Evolutionary conservation across 73 alveolate genomes (phyloP), one percentile per base, ranked within the genome.

Genomic region (Vitrella brassicaformis): DNA sequence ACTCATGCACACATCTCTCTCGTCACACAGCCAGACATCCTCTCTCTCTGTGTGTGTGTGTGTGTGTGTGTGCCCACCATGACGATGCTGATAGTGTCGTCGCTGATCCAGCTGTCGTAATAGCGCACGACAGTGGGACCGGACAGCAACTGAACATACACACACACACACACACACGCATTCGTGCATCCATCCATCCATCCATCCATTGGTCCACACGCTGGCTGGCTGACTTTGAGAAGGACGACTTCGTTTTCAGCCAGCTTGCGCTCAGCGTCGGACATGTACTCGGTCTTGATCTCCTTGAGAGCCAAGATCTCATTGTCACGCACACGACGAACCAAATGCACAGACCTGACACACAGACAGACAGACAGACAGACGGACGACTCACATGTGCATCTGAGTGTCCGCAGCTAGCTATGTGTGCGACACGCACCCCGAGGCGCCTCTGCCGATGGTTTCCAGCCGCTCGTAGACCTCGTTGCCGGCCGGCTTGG

Each of bases 231-330:
- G 56, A 91, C 93, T 79, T 80, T 87, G 74, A 94, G 81, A 28
- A 95, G 87, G 68, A 86, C 82, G 64, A 93, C 95, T 86, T 95
- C 99, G 85, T 88, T 89, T 88, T 87, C 90, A 8, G 94, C 96
- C 68, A 84, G 78, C 70, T 85, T 71, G 69, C 86, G 80, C 67
- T 92, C 98, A 56, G 82, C 86, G 66, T 89, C 97, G 80, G 79
- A 80, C 85, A 92, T 70, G 30, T 70, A 74, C 26, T 74, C 72
- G 31, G 86, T 70, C 27, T 46, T 47, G 31, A 90, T 88, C 26
- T 75, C 66, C 78, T 90, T 90, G 46, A 79, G 75, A 26, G 94
- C 96, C 47, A 71, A 83, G 22, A 72, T 73, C 32, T 80, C 66
- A 25, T 87, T 87, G 66, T 74, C 81, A 27, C 74, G 64, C 19